Base-by-base conservation (phyloP, 192 early-diverging fungal species). In the Radiomyces spectabilis region DNA sequence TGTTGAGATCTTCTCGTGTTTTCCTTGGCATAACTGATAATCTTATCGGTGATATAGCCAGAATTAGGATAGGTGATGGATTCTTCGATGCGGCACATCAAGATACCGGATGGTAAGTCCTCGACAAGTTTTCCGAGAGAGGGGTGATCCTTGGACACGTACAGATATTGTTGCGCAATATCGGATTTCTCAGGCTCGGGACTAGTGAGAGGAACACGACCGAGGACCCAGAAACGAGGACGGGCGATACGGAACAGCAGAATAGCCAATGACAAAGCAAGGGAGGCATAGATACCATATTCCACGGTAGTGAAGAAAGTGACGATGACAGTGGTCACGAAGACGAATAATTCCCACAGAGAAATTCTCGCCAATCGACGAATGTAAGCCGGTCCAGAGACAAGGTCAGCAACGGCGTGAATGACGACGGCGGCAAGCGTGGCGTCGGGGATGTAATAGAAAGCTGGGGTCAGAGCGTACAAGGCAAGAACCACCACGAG, bases 371-470 rank as follows among this genome's bases (percentile, higher is more conserved):
- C 92, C 29, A 89, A 69, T 59, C 74, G 72, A 40, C 61, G 73
- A 39, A 89, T 52, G 16, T 81, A 71, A 1, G 61, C 50, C 9
- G 83, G 85, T 18, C 79, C 75, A 3, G 78, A 73, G 33, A 95
- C 72, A 53, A 97, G 76, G 49, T 88, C 85, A 26, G 81, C 71
- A 26, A 97, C 90, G 30, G 91, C 88, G 56, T 80, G 81, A 59
- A 97, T 89, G 55, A 95, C 91, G 42, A 97, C 82, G 3, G 91
- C 92, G n/a, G 89, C 78, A 8, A 97, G 75, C 3, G 74, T 69
- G 21, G 92, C 81, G 44, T 79, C 81, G 8, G 94, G 88, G 41
- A 97, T 92, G 57, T 84, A 94, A 72, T 82, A 90, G 69, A 97
- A 92, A 13, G 71, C 84, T 10, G 84, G 84, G 27, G 94, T 93